Evolutionary conservation across 2,329 filamentous ascomycete species (phyloP).

Genomic region (Trichophyton schoenleinii): DNA sequence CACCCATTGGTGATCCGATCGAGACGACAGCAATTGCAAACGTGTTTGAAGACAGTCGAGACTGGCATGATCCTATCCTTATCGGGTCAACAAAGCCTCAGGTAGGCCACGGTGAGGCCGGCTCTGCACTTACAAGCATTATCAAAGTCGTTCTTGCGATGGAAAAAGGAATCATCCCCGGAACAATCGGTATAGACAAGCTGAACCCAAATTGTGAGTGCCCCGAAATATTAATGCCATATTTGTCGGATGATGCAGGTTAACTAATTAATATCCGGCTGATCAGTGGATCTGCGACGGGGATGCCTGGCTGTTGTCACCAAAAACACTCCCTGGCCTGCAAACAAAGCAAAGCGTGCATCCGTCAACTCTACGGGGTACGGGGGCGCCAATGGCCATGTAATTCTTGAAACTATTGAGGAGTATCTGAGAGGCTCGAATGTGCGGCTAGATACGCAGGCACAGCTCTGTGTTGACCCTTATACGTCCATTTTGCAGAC

Average conservation of each 20-base stretch:
- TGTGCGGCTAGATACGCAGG: too few species aligned
- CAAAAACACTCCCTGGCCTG: too few species aligned
- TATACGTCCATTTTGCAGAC: neutral
- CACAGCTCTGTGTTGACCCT: neutral
- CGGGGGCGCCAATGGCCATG: conserved; percentile 11
- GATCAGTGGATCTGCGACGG: too few species aligned
- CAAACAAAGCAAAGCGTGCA: conserved; percentile 1
- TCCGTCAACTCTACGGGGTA: conserved; percentile 16
- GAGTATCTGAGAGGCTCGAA: too few species aligned
- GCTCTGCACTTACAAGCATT: conserved; percentile 18
- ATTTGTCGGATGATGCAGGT: too few species aligned
- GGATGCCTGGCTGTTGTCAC: too few species aligned
- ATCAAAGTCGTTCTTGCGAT: conserved; percentile 20
- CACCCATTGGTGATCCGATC: conserved; percentile 5
- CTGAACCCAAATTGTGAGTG: conserved; percentile 2
- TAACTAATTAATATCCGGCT: neutral
- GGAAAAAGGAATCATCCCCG: conserved; percentile 20
- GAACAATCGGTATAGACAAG: conserved; percentile 11
- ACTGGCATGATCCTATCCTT: conserved; percentile 4
- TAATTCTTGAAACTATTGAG: conserved; percentile 5
- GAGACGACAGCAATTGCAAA: neutral
- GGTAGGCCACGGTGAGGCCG: conserved; percentile 21
- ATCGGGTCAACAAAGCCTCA: conserved; percentile 21
- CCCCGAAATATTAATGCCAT: neutral
- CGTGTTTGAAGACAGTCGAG: neutral